Evolutionary conservation across 176 grass and related monocot species (phyloP).

Genomic region (Puya raimondii): DNA sequence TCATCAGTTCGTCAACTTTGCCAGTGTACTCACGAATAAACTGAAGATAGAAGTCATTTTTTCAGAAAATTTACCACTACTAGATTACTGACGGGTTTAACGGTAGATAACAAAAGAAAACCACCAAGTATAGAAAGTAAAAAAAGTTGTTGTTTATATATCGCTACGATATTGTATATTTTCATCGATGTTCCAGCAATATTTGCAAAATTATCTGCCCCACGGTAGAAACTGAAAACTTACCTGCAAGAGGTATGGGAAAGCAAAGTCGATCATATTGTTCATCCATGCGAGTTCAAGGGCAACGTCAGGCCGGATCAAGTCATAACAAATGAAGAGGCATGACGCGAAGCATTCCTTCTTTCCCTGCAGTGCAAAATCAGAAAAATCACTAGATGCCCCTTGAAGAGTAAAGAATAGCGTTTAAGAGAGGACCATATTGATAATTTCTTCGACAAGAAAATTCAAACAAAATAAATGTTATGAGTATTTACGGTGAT

Average conservation of each 20-base stretch:
- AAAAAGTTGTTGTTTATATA: not conserved
- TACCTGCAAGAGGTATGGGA: slow-evolving; percentile 97
- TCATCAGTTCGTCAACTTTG: slow-evolving; percentile 87
- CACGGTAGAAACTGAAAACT: not conserved
- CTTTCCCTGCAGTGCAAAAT: slow-evolving; percentile 69
- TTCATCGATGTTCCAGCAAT: too few relatives aligned
- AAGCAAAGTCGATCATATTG: slow-evolving; percentile 91
- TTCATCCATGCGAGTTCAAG: slow-evolving; percentile 99
- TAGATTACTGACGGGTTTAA: not conserved
- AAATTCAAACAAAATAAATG: not conserved
- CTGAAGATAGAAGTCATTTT: slow-evolving; percentile 23
- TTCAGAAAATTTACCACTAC: not conserved
- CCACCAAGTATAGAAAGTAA: not conserved
- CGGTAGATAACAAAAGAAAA: not conserved
- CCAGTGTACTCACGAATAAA: slow-evolving; percentile 86
- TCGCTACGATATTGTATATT: too few relatives aligned
- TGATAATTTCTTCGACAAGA: not conserved
- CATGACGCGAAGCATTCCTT: slow-evolving; percentile 98
- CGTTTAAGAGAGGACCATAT: not conserved
- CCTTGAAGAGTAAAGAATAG: not conserved
- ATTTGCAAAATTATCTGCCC: too few relatives aligned
- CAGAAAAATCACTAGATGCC: slow-evolving; percentile 3
- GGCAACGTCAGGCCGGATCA: slow-evolving; percentile 85
- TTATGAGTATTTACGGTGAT: too few relatives aligned
- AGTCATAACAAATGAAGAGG: slow-evolving; percentile 95